These are phyloP conservation scores for Coemansia sp. DNA, from an alignment of 192 early-diverging fungal species.

Conservation along the genomic window DNA sequence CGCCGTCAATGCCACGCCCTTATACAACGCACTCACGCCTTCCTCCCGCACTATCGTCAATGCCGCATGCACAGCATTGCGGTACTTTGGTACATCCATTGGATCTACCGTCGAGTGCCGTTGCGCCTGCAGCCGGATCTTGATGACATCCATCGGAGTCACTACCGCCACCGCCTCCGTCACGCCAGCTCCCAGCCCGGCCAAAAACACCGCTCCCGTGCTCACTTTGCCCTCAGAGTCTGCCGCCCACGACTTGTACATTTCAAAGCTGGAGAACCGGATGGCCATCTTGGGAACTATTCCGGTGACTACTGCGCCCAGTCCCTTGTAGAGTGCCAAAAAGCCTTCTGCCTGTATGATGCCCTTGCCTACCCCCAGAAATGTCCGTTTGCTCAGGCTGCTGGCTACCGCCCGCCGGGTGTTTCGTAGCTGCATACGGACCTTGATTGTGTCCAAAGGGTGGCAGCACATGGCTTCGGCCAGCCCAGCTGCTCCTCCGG, in stretches of 20 bases:
- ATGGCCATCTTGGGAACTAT: conserved; percentile 99
- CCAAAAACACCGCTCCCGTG: conserved; percentile 70
- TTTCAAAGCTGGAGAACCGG: conserved; percentile 93
- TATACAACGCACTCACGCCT: conserved; percentile 82
- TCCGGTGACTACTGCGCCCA: conserved; percentile 92
- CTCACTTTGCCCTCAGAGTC: conserved; percentile 62
- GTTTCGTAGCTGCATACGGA: conserved; percentile 89
- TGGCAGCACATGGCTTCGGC: conserved; percentile 89
- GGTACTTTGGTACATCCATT: conserved; percentile 93
- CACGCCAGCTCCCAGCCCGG: conserved; percentile 86
- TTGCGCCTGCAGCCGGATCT: conserved; percentile 97
- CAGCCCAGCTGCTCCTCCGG: conserved; percentile 89
- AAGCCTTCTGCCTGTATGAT: conserved; percentile 87
- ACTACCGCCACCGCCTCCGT: conserved; percentile 95
- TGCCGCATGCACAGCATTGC: conserved; percentile 88
- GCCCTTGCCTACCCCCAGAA: conserved; percentile 79
- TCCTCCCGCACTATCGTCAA: conserved; percentile 92
- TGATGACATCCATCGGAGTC: conserved; percentile 98
- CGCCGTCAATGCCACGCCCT: conserved; percentile 91
- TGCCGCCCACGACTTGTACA: conserved; percentile 81
- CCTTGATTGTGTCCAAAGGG: conserved; percentile 97
- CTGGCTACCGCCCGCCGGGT: conserved; percentile 31
- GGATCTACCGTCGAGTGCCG: conserved; percentile 95
- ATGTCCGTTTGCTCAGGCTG: conserved; percentile 47
- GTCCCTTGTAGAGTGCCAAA: conserved; percentile 92